Percentiles rank a stretch among this genome's conserved stretches.
Conservation (phyloP, 2,329 filamentous ascomycete species). For the Davidsoniella australis region DNA sequence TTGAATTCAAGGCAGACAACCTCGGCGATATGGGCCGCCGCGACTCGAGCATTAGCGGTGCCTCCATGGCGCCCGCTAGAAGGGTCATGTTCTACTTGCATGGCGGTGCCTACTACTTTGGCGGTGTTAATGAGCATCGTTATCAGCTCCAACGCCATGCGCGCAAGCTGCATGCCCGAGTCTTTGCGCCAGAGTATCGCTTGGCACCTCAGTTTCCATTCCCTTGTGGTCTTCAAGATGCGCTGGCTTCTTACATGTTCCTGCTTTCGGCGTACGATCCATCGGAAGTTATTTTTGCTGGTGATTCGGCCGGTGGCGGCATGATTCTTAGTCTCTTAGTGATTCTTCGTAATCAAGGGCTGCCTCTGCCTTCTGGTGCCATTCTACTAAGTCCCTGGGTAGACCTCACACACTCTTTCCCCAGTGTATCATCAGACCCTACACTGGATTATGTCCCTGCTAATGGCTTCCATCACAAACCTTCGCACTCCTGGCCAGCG, state of each 20-base stretch:
- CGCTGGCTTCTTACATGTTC: constrained; percentile 71
- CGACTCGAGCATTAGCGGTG: constrained; percentile 45
- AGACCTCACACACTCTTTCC: constrained; percentile 88
- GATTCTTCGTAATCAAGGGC: constrained; percentile 60
- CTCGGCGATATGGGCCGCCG: constrained; percentile 11
- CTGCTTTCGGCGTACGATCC: constrained; percentile 62
- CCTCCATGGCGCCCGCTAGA: constrained; percentile 15
- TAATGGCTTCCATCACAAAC: constrained; percentile 78
- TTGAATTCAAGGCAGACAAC: constrained; percentile 81
- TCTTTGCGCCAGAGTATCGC: constrained; percentile 75
- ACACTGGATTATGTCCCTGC: constrained; percentile 76
- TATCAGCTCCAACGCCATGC: constrained; percentile 96
- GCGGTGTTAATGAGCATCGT: constrained; percentile 89
- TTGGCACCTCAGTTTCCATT: constrained; percentile 90
- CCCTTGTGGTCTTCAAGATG: constrained; percentile 81
- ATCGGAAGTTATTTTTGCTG: constrained; percentile 68
- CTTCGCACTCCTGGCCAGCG: constrained; percentile 82
- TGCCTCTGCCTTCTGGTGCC: constrained; percentile 76
- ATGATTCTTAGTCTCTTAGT: constrained; percentile 74
- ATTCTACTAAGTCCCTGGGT: constrained; percentile 92
- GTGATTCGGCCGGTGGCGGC: constrained; percentile 84
- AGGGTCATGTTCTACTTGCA: constrained; percentile 89
- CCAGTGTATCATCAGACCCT: constrained; percentile 59
- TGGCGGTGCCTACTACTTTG: constrained; percentile 89
- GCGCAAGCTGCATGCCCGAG: constrained; percentile 75